These are phyloP conservation scores for Phyllostachys edulis DNA, from an alignment of 176 grass and related monocot genomes.

Conservation along the genomic window DNA sequence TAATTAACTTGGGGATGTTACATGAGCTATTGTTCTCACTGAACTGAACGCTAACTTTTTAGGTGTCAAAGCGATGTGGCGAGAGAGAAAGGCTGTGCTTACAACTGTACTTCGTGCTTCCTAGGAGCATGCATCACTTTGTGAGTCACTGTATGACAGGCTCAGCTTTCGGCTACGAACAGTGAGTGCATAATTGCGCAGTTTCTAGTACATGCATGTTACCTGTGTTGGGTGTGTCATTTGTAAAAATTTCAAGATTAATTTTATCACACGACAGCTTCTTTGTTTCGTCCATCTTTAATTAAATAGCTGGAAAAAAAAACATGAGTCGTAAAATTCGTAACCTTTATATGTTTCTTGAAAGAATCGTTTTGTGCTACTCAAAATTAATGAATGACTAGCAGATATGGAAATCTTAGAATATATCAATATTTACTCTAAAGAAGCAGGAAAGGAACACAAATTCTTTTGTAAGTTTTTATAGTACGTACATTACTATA, in stretches of 20 bases:
- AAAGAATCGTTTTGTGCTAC: not conserved
- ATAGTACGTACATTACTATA: not conserved
- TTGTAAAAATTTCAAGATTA: not conserved
- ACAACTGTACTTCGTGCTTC: not conserved
- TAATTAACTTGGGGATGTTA: no score
- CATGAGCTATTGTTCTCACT: not conserved
- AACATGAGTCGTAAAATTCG: not conserved
- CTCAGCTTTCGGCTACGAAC: conserved; percentile 18
- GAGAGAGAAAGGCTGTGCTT: not conserved
- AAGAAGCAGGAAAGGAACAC: not conserved
- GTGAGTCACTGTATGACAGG: not conserved
- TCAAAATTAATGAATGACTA: not conserved
- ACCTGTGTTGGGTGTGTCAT: not conserved
- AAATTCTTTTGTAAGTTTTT: not conserved
- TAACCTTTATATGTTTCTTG: not conserved
- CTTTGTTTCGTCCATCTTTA: not conserved
- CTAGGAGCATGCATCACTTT: conserved; percentile 16
- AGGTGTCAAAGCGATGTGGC: not conserved
- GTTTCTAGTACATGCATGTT: not conserved
- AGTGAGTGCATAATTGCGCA: conserved; percentile 1
- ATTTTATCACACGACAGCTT: not conserved
- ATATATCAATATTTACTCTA: not conserved
- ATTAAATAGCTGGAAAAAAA: not conserved
- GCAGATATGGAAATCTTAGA: not conserved
- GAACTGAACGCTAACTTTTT: not conserved